Base-by-base conservation (phyloP, 2,329 filamentous ascomycete species). In the Aspergillus brunneoviolaceus region DNA sequence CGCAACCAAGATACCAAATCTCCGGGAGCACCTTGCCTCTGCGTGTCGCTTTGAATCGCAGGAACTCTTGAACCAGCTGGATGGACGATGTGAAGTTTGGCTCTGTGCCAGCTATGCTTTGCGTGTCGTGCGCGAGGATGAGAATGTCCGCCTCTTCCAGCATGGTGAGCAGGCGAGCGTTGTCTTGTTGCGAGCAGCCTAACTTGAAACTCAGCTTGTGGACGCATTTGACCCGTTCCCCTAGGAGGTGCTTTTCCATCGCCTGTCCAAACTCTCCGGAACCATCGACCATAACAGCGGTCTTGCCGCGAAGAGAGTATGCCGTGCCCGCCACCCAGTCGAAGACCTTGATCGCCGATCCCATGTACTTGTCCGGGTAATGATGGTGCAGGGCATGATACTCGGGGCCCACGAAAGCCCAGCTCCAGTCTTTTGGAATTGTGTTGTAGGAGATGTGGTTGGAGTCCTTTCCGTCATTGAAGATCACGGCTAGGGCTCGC, bases 291-390 rank as follows among this genome's bases (percentile, higher is more conserved):
- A 67, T 53, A 16, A 55, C 57, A 5, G 65, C 51, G 4, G 27
- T 48, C 33, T 65, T 67, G 7, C 53, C 48, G 9, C 62, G 58
- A 10, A 67, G 39, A 3, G 62, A 64, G 55, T 58, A 67, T 9
- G 65, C 63, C 7, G 65, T 67, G 1, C 65, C 65, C 11, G 55
- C 60, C 11, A 64, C 29, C 65, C 65, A 67, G 59, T 67, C 65
- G 12, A 67, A 67, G 3, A 64, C 7, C 42, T 64, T 65, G 27
- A 65, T 52, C 35, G 65, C 60, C 2, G 65, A 67, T 10, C 65
- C 50, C 49, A 67, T 63, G 33, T 67, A 67, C 4, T 57, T 60
- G 16, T 67, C 63, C 4, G 65, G 65, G 19, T 67, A 39, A 11
- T 64, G 55, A 29, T 67, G 65, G 14, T 67, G 65, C 0, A 67